Conservation (phyloP, 805 yeast species). For the Spathaspora boniae region DNA sequence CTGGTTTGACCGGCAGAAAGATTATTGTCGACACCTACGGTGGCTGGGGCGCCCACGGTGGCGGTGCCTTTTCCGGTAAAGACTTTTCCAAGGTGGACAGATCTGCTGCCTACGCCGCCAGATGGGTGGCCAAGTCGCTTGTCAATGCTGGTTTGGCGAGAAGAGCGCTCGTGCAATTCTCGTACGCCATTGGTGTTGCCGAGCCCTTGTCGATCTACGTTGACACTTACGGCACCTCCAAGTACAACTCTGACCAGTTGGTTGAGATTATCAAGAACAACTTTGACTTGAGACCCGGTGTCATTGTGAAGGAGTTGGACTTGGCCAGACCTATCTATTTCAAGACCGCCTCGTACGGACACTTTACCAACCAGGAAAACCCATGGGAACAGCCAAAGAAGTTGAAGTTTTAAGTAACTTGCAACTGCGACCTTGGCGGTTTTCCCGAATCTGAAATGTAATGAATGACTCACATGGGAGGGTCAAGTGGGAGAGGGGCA, state of each 20-base stretch:
- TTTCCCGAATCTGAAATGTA: no score
- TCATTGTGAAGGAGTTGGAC: slow-evolving; percentile 91
- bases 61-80: slow-evolving; percentile 99
- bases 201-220: slow-evolving; percentile 98
- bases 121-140: slow-evolving; percentile 99
- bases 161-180: slow-evolving; percentile 97
- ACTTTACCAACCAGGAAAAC: slow-evolving; percentile 98
- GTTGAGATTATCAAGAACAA: slow-evolving; percentile 88
- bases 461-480: slow-evolving; percentile 35
- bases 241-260: slow-evolving; percentile 82
- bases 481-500: neutral
- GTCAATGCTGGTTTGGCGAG: slow-evolving; percentile 92
- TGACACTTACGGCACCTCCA: slow-evolving; percentile 97
- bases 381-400: slow-evolving; percentile 97
- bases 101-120: slow-evolving; percentile 99
- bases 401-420: slow-evolving; percentile 49
- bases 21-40: slow-evolving; percentile 99
- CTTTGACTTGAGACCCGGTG: slow-evolving; percentile 99
- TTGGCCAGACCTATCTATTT: slow-evolving; percentile 98
- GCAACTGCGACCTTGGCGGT: slow-evolving; percentile 21
- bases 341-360: slow-evolving; percentile 99
- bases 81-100: slow-evolving; percentile 99
- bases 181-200: slow-evolving; percentile 99
- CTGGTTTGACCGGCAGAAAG: slow-evolving; percentile 99
- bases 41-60: slow-evolving; percentile 99